Conservation (phyloP, 2,329 filamentous ascomycete species). For the Stachybotrys echinatus region DNA sequence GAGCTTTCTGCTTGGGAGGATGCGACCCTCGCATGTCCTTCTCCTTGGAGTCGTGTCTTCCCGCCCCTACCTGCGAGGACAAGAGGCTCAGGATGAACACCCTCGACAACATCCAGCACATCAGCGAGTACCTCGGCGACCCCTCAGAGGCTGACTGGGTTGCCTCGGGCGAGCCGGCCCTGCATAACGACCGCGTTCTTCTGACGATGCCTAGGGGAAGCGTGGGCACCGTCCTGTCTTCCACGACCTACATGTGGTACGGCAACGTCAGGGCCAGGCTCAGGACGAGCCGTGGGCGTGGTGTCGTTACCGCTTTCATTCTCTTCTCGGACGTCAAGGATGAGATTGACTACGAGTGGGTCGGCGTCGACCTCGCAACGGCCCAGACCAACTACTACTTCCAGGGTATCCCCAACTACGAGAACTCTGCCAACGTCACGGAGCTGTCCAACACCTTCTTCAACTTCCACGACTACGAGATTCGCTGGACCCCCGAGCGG, state of each 20-base stretch:
- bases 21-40: conserved; percentile 86
- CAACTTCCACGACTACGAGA: conserved; percentile 84
- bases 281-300: conserved; percentile 76
- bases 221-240: conserved; percentile 80
- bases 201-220: conserved; percentile 86
- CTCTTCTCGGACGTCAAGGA: conserved; percentile 93
- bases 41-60: conserved; percentile 77
- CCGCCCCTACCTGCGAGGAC: conserved; percentile 75
- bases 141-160: conserved; percentile 80
- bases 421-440: conserved; percentile 68
- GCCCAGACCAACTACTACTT: conserved; percentile 97
- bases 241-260: conserved; percentile 92
- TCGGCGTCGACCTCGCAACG: conserved; percentile 70
- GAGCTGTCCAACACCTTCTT: conserved; percentile 61
- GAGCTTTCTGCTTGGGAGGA: conserved; percentile 91
- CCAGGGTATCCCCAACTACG: conserved; percentile 85
- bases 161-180: conserved; percentile 68
- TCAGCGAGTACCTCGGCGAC: conserved; percentile 83
- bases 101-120: conserved; percentile 62
- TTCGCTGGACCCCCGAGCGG: conserved; percentile 84
- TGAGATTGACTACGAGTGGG: conserved; percentile 95
- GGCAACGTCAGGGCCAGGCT: conserved; percentile 82
- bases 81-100: conserved; percentile 68
- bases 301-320: conserved; percentile 97
- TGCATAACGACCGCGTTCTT: conserved; percentile 64